A percentile compares a stretch with the other conserved stretches of the same genome.
Conservation (phyloP, 2,329 filamentous ascomycete species). For the Paracorniculantispora psalliotae region DNA sequence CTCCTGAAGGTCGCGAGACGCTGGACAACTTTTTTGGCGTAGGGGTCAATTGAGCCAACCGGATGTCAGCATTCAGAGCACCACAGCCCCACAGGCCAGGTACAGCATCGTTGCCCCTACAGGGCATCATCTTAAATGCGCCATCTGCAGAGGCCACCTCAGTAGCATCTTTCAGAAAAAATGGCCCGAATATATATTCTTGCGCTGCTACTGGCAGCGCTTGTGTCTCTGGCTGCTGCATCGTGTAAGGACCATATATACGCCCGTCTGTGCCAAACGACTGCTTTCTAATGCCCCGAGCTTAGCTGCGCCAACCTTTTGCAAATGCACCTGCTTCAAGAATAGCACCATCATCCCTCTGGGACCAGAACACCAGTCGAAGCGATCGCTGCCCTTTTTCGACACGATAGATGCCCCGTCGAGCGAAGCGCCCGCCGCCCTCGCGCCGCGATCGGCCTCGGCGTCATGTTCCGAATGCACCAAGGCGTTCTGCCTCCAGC, state of each 20-base stretch:
- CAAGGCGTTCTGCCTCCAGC: constrained; percentile 57
- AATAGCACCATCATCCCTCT: constrained; percentile 64
- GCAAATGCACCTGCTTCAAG: constrained; percentile 66
- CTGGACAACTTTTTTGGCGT: constrained; percentile 10
- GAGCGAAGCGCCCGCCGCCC: constrained; percentile 19
- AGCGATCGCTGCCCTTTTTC: constrained; percentile 21
- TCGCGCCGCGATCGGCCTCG: constrained; percentile 32
- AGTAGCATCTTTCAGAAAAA: background rate
- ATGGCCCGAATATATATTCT: constrained; percentile 38
- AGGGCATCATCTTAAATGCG: background rate
- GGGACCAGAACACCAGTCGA: constrained; percentile 37
- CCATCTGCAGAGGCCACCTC: background rate
- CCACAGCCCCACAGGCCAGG: background rate
- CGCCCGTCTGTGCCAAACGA: background rate
- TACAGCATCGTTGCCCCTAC: background rate
- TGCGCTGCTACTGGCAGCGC: constrained; percentile 30
- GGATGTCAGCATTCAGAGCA: background rate
- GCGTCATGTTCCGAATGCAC: constrained; percentile 58
- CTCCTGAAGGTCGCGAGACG: constrained; percentile 2
- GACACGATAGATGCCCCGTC: constrained; percentile 7
- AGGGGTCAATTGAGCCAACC: constrained; percentile 12
- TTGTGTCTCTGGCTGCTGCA: constrained; percentile 35
- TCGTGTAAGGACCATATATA: constrained; percentile 31
- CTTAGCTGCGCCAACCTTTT: constrained; percentile 57
- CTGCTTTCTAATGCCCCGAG: constrained; percentile 19